A percentile compares a stretch with the other conserved stretches of the same genome.
These are phyloP conservation scores for Pisolithus microcarpus DNA, from an alignment of 768 basidiomycete species.

Conservation along the genomic window DNA sequence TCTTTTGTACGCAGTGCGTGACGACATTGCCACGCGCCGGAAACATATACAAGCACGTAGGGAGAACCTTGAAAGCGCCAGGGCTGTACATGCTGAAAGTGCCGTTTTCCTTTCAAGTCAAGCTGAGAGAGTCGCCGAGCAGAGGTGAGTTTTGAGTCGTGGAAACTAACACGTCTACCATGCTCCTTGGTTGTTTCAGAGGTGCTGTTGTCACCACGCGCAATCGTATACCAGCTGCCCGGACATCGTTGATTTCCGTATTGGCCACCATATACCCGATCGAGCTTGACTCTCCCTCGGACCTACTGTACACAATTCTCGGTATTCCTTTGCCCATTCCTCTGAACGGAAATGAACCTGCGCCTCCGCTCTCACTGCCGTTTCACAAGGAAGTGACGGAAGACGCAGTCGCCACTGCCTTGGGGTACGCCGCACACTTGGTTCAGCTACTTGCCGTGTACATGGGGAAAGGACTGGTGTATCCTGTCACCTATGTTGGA, in stretches of 20 bases:
- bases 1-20: slow-evolving; percentile 31
- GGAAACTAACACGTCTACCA: slow-evolving; percentile 3
- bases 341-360: slow-evolving; percentile 62
- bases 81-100: slow-evolving; percentile 32
- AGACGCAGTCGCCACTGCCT: slow-evolving; percentile 78
- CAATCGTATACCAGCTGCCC: slow-evolving; percentile 42
- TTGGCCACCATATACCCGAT: slow-evolving; percentile 84
- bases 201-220: slow-evolving; percentile 39
- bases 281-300: slow-evolving; percentile 72
- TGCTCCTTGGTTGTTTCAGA: slow-evolving; percentile 32
- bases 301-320: slow-evolving; percentile 85
- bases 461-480: slow-evolving; percentile 66
- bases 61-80: slow-evolving; percentile 39
- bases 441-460: slow-evolving; percentile 78
- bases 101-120: slow-evolving; percentile 15
- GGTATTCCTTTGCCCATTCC: slow-evolving; percentile 90
- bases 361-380: slow-evolving; percentile 67
- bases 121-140: slow-evolving; percentile 30
- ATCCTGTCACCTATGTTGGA: slow-evolving; percentile 86
- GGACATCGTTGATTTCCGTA: slow-evolving; percentile 59
- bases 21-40: slow-evolving; percentile 37
- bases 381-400: slow-evolving; percentile 72
- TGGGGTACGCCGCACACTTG: slow-evolving; percentile 86
- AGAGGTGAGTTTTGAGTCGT: slow-evolving; percentile 27
- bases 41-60: slow-evolving; percentile 41